phyloP scores from a whole-genome alignment of 768 basidiomycete genomes.

The Mycena belliarum region DNA sequence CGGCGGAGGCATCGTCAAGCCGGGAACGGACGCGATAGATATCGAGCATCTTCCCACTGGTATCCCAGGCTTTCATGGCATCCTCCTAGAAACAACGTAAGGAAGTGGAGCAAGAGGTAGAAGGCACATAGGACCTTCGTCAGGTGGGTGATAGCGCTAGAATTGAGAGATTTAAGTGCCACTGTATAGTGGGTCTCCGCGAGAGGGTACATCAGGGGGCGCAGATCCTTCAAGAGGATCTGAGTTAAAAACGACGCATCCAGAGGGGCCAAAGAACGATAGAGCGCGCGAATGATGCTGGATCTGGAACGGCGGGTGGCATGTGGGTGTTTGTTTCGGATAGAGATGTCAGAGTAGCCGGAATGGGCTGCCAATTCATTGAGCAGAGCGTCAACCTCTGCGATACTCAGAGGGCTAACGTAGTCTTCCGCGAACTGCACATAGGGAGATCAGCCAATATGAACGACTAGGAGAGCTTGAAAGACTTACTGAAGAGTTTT shows the following conservation, averaged over 20 bases:
- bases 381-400: conserved; percentile 64
- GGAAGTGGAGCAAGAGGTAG: background rate
- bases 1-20: conserved; percentile 56
- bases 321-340: conserved; percentile 36
- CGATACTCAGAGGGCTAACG: conserved; percentile 41
- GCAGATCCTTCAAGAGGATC: conserved; percentile 85
- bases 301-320: conserved; percentile 31
- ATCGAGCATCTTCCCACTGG: conserved; percentile 49
- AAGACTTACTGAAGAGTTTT: conserved; percentile 38
- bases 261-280: conserved; percentile 55
- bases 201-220: conserved; percentile 75
- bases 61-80: conserved; percentile 77
- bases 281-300: conserved; percentile 56
- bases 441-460: background rate
- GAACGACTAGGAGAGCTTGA: background rate
- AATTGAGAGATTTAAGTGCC: conserved; percentile 58
- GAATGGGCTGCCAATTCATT: conserved; percentile 75
- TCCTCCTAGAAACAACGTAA: conserved; percentile 33
- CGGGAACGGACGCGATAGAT: conserved; percentile 58
- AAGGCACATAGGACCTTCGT: conserved; percentile 31
- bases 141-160: conserved; percentile 55
- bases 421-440: conserved; percentile 3
- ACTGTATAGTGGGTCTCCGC: conserved; percentile 48
- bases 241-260: conserved; percentile 78
- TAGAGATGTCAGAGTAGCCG: conserved; percentile 53